phyloP scores from a whole-genome alignment of 2,329 filamentous ascomycete species.

The Penicillium sp. region DNA sequence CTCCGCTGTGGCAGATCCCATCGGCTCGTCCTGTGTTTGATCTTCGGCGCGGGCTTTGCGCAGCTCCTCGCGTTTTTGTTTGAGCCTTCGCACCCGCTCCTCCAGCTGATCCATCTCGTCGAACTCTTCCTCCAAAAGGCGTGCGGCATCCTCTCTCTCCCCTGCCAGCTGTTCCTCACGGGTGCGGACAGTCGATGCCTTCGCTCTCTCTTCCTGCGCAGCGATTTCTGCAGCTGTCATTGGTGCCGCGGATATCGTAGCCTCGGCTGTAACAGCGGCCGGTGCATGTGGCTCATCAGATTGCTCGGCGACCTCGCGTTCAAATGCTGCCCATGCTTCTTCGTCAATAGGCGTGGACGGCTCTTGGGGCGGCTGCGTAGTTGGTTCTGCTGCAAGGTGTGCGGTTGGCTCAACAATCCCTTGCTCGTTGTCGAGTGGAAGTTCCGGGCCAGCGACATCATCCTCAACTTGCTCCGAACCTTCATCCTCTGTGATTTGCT shows the following conservation, averaged over 20 bases:
- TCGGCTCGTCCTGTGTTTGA: constrained; percentile 28
- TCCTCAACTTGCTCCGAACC: constrained; percentile 29
- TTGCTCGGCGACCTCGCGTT: constrained; percentile 69
- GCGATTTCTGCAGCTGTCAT: constrained; percentile 64
- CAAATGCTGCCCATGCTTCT: constrained; percentile 82
- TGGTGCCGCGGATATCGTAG: constrained; percentile 68
- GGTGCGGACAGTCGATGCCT: constrained; percentile 41
- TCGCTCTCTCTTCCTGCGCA: constrained; percentile 51
- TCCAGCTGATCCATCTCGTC: constrained; percentile 81
- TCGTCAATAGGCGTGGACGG: constrained; percentile 58
- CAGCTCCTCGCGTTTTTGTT: constrained; percentile 69
- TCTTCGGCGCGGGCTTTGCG: constrained; percentile 43
- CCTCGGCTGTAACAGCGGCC: constrained; percentile 43
- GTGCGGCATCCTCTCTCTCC: constrained; percentile 72
- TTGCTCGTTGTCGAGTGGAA: constrained; percentile 19
- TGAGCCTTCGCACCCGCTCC: constrained; percentile 65
- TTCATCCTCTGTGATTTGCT: constrained; percentile 29
- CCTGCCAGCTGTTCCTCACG: constrained; percentile 61
- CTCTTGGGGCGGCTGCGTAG: constrained; percentile 12
- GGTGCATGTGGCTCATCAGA: constrained; percentile 35
- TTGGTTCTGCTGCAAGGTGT: constrained; percentile 9
- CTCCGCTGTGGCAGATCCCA: constrained; percentile 27
- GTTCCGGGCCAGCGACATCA: constrained; percentile 27
- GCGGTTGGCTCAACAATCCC: constrained; percentile 8
- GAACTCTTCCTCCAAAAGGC: constrained; percentile 73